A percentile compares a stretch with the other conserved stretches of the same genome.
Conservation (phyloP, 352 stramenopile species). For the Globisporangium lucens region DNA sequence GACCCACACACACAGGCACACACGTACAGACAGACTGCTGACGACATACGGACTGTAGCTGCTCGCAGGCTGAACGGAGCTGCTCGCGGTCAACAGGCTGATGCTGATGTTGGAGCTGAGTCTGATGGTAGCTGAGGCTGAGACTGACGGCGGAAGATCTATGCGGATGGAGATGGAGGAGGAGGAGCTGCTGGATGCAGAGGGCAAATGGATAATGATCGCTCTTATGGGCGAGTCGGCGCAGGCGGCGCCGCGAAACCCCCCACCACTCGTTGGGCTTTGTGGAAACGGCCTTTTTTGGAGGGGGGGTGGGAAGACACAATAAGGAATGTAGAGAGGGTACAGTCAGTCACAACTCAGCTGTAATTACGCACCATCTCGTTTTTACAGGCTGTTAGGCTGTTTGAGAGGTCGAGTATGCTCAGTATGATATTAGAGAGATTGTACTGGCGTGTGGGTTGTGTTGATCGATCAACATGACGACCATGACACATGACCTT, state of each 20-base stretch:
- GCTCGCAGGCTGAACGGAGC: background rate
- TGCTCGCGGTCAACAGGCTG: background rate
- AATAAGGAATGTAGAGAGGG: background rate
- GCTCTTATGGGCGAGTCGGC: background rate
- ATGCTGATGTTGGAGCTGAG: background rate
- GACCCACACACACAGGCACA: conserved; percentile 9
- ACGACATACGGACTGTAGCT: background rate
- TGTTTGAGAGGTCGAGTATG: background rate
- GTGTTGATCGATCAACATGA: background rate
- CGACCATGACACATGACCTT: background rate
- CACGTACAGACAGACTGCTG: background rate
- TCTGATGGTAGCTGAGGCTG: background rate
- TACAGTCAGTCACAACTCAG: background rate
- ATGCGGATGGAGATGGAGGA: too few species aligned
- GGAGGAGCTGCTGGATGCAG: conserved; percentile 8
- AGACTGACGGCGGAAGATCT: background rate
- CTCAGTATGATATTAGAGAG: background rate
- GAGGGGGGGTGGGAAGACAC: background rate
- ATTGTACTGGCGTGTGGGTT: background rate
- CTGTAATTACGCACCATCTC: background rate
- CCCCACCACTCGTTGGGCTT: background rate
- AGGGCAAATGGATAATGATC: conserved; percentile 14
- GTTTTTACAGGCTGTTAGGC: conserved; percentile 1
- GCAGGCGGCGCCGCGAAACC: background rate
- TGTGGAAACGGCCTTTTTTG: background rate